A percentile compares a stretch with the other conserved stretches of the same genome.
These are phyloP conservation scores for Fagus crenata DNA, from an alignment of 306 rosid species.

Conservation along the genomic window DNA sequence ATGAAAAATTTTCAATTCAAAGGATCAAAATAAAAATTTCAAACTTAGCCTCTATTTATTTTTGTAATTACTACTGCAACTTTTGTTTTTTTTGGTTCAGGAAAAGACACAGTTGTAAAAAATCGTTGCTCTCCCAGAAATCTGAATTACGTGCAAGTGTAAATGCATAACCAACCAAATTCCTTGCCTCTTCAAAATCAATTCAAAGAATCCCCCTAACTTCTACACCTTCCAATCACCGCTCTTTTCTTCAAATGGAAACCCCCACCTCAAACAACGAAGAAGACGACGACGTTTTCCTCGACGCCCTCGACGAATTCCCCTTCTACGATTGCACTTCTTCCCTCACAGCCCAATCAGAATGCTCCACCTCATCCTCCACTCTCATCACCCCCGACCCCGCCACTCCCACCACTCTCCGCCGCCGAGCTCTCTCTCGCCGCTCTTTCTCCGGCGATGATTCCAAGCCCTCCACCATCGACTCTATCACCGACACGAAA, in stretches of 20 bases:
- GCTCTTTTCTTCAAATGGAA: constrained; percentile 41
- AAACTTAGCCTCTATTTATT: too few species aligned
- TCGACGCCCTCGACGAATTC: constrained; percentile 44
- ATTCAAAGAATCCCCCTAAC: too few species aligned
- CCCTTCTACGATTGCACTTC: constrained; percentile 34
- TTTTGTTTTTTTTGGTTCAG: too few species aligned
- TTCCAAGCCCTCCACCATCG: constrained; percentile 13
- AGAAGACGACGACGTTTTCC: constrained; percentile 45
- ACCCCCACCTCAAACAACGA: constrained; percentile 23
- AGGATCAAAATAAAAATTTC: too few species aligned
- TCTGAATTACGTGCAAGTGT: too few species aligned
- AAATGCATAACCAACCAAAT: too few species aligned
- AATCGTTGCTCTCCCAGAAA: too few species aligned
- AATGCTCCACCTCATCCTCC: constrained; percentile 36
- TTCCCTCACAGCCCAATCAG: constrained; percentile 33
- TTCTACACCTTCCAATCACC: too few species aligned
- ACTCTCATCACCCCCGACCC: constrained; percentile 2
- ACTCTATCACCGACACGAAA: constrained; percentile 17
- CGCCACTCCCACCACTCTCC: constrained; percentile 36
- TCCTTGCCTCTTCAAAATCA: too few species aligned
- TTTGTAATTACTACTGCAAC: too few species aligned
- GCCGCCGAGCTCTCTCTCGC: constrained; percentile 38
- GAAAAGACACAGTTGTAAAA: too few species aligned
- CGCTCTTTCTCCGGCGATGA: constrained; percentile 20
- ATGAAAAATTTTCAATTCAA: too few species aligned